A percentile compares a stretch with the other conserved stretches of the same genome.
phyloP scores from a whole-genome alignment of 2,329 filamentous ascomycete species.

The Nemania bipapillata region DNA sequence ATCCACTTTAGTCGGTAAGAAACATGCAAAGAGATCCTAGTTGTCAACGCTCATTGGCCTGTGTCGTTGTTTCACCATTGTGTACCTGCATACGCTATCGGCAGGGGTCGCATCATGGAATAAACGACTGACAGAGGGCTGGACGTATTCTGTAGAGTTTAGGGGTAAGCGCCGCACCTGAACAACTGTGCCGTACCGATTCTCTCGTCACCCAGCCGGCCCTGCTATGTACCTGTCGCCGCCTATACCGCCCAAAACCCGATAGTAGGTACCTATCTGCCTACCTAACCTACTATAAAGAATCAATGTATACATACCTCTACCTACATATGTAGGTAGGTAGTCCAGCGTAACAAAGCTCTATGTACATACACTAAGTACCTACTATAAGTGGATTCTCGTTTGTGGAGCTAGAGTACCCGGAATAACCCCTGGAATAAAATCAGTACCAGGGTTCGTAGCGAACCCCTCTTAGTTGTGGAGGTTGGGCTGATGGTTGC shows the following conservation, averaged over 20 bases:
- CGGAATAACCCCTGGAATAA: slow-evolving; percentile 38
- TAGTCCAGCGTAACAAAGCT: too few species aligned
- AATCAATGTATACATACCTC: too few species aligned
- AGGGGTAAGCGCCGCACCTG: slow-evolving; percentile 43
- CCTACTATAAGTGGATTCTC: slow-evolving; percentile 3
- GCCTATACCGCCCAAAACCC: not conserved
- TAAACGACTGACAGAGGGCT: slow-evolving; percentile 16
- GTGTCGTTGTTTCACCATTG: slow-evolving; percentile 48
- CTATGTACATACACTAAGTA: too few species aligned
- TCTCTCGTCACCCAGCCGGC: slow-evolving; percentile 21
- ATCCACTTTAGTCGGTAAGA: not conserved
- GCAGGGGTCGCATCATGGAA: slow-evolving; percentile 31
- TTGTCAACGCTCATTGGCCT: slow-evolving; percentile 40
- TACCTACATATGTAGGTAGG: too few species aligned
- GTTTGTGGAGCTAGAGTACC: slow-evolving; percentile 39
- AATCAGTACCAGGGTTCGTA: not conserved
- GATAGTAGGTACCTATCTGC: not conserved
- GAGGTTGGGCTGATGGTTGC: slow-evolving; percentile 22
- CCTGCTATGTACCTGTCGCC: slow-evolving; percentile 9
- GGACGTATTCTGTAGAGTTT: slow-evolving; percentile 46
- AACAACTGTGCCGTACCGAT: slow-evolving; percentile 32
- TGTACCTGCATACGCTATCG: slow-evolving; percentile 50
- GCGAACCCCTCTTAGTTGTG: not conserved
- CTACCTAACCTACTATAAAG: too few species aligned
- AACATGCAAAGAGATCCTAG: slow-evolving; percentile 11